A percentile compares a stretch with the other conserved stretches of the same genome.
These are phyloP conservation scores for Fusarium ramigenum DNA, from an alignment of 2,329 filamentous ascomycete species.

Conservation along the genomic window DNA sequence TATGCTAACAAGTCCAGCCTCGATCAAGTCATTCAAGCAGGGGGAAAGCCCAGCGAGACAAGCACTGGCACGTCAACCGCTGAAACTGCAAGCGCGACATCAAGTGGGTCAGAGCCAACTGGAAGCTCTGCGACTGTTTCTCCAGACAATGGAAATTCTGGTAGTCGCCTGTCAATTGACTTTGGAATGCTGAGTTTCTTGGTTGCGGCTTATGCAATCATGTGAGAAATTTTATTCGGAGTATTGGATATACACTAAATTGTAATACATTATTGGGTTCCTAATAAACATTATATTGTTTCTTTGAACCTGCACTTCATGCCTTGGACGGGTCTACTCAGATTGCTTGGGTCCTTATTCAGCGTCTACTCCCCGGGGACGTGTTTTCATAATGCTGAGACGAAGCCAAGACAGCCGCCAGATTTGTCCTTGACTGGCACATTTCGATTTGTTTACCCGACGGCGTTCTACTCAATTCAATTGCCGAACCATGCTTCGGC, in stretches of 20 bases:
- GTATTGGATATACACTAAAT: fast-evolving
- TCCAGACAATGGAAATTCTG: neutral
- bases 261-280: neutral
- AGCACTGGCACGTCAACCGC: neutral
- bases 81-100: neutral
- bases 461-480: fast-evolving
- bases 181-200: neutral
- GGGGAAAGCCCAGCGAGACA: neutral
- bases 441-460: no score
- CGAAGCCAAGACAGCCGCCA: no score
- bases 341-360: fast-evolving
- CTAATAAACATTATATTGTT: fast-evolving
- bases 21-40: neutral
- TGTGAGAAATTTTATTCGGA: neutral
- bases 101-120: neutral
- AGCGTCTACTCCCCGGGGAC: fast-evolving
- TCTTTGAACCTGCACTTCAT: neutral
- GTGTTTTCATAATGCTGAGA: neutral
- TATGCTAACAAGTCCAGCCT: neutral
- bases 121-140: slow-evolving; percentile 3
- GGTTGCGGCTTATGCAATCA: neutral
- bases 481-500: neutral
- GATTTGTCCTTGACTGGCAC: fast-evolving
- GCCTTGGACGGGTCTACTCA: fast-evolving
- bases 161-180: neutral